Evolutionary conservation across 371 early-diverging fungal genomes (phyloP).

Genomic region (Fennellomyces sp.): DNA sequence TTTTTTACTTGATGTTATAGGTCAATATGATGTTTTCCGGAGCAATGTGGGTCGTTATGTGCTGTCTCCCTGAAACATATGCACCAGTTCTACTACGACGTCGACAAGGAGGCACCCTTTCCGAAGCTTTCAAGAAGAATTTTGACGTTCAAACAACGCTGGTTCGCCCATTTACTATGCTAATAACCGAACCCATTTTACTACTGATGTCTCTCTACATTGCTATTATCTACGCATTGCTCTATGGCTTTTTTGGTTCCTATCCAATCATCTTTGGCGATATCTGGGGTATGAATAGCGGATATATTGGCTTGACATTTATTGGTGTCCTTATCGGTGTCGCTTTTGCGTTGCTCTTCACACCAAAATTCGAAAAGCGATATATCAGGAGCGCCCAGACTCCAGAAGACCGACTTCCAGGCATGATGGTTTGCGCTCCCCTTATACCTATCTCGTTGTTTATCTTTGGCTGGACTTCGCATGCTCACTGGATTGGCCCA

Average conservation of each 20-base stretch:
- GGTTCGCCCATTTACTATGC: constrained; percentile 40
- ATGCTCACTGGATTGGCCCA: constrained; percentile 43
- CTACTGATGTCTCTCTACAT: constrained; percentile 44
- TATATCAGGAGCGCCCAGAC: constrained; percentile 26
- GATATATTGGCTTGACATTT: constrained; percentile 41
- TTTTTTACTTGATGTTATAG: not conserved
- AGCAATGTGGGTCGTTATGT: constrained; percentile 41
- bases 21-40: constrained; percentile 47
- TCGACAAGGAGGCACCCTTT: constrained; percentile 18
- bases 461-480: constrained; percentile 50
- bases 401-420: constrained; percentile 48
- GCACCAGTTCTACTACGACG: constrained; percentile 36
- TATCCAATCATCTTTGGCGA: constrained; percentile 46
- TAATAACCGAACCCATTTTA: constrained; percentile 43
- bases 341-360: constrained; percentile 31
- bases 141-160: constrained; percentile 29
- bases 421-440: constrained; percentile 49
- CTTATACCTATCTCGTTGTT: constrained; percentile 47
- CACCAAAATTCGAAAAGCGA: constrained; percentile 34
- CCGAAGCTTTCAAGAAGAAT: not conserved
- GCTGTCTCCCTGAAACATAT: constrained; percentile 46
- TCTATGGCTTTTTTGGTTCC: constrained; percentile 49
- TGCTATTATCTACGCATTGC: constrained; percentile 44
- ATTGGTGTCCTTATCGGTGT: constrained; percentile 44
- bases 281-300: constrained; percentile 36